Evolutionary conservation across 257 asterid genomes (phyloP).

Genomic region (Prunella vulgaris): DNA sequence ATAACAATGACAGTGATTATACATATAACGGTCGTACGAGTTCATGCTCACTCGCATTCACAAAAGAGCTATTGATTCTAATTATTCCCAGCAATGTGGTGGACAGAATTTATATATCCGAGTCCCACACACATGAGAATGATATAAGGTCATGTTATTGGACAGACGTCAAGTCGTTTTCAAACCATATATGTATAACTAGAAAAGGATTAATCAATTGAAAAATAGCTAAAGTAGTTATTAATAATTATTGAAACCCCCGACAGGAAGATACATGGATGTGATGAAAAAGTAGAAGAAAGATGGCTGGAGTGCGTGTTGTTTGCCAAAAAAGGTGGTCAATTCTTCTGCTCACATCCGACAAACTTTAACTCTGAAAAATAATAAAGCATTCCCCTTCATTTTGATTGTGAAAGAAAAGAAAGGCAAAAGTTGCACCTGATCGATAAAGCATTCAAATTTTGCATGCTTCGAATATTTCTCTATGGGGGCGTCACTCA

Average conservation of each 20-base stretch:
- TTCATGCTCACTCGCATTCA: no score
- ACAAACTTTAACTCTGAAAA: slow-evolving; percentile 20
- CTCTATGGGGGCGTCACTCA: slow-evolving; percentile 20
- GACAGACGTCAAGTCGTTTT: background rate
- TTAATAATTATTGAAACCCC: background rate
- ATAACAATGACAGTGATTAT: no score
- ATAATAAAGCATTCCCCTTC: slow-evolving; percentile 20
- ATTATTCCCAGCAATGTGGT: no score
- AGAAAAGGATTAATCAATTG: background rate
- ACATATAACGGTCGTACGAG: no score
- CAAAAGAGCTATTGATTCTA: no score
- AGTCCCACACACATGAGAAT: background rate
- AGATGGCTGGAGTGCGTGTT: background rate
- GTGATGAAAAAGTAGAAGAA: background rate
- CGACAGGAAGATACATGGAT: slow-evolving; percentile 11
- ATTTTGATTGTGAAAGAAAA: slow-evolving; percentile 15
- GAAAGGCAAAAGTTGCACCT: slow-evolving; percentile 22
- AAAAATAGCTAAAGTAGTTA: background rate
- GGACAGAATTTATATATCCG: background rate
- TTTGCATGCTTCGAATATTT: slow-evolving; percentile 28
- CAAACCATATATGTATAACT: background rate
- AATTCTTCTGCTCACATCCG: slow-evolving; percentile 19
- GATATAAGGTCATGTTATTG: background rate
- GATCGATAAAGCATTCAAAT: slow-evolving; percentile 23
- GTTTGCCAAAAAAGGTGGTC: slow-evolving; percentile 14